phyloP scores from a whole-genome alignment of 2,329 filamentous ascomycete species.

The Trichoderma sp. region DNA sequence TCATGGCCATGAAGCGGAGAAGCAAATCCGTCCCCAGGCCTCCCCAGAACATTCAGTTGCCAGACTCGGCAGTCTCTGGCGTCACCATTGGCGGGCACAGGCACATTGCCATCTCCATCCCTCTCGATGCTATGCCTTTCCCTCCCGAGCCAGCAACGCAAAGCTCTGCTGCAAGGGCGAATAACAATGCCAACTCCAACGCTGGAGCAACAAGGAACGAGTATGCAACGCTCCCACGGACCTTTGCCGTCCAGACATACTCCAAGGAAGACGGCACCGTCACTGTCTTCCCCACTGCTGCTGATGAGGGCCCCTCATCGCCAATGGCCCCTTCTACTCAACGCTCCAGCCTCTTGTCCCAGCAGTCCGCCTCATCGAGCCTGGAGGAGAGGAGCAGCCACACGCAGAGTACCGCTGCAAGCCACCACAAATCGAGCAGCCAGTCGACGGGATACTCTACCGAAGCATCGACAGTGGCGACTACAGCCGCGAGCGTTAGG shows the following conservation, averaged over 20 bases:
- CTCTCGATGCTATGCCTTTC: conserved; percentile 47
- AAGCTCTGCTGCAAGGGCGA: conserved; percentile 33
- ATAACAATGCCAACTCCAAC: conserved; percentile 11
- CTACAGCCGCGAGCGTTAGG: conserved; percentile 19
- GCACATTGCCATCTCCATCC: conserved; percentile 61
- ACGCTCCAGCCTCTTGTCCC: not conserved
- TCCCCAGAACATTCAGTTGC: conserved; percentile 40
- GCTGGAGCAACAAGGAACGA: not conserved
- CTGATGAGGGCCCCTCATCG: not conserved
- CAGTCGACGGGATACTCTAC: not conserved
- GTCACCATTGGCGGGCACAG: conserved; percentile 52
- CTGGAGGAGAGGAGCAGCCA: not conserved
- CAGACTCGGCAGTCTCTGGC: conserved; percentile 54
- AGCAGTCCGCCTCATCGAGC: not conserved
- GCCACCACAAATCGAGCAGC: not conserved
- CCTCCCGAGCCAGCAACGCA: conserved; percentile 33
- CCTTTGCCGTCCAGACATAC: conserved; percentile 29
- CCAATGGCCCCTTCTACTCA: not conserved
- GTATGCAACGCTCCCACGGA: conserved; percentile 3
- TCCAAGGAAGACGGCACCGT: conserved; percentile 37
- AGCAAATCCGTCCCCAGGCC: conserved; percentile 35
- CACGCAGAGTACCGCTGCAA: not conserved
- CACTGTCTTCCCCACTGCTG: conserved; percentile 30
- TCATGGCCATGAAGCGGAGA: conserved; percentile 39
- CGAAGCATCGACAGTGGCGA: conserved; percentile 20